These are phyloP conservation scores for Kalanchoe fedtschenkoi DNA, from an alignment of 164 flowering plant species.

Conservation along the genomic window DNA sequence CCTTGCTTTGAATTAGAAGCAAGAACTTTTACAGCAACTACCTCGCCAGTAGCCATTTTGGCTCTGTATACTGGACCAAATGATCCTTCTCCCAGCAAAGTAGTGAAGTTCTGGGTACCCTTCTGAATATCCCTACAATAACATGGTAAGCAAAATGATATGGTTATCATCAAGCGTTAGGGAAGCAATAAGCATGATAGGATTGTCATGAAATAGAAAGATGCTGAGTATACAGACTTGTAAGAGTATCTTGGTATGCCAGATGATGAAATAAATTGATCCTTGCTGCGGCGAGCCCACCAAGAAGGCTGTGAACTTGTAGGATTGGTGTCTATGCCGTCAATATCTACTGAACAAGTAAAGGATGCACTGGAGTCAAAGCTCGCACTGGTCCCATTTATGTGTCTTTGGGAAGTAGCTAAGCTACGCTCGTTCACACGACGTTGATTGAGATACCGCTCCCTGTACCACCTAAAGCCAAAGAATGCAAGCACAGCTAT, in stretches of 20 bases:
- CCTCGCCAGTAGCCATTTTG: slow-evolving; percentile 47
- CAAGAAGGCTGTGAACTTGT: slow-evolving; percentile 30
- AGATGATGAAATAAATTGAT: slow-evolving; percentile 46
- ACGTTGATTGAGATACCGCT: slow-evolving; percentile 26
- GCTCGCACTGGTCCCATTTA: slow-evolving; percentile 52
- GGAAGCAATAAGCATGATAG: not conserved
- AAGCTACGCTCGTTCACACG: slow-evolving; percentile 29
- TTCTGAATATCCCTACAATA: slow-evolving; percentile 80
- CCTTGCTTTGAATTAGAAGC: slow-evolving; percentile 82
- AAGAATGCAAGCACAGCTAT: slow-evolving; percentile 47
- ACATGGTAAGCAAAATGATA: not conserved
- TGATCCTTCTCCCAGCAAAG: slow-evolving; percentile 83
- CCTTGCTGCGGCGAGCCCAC: slow-evolving; percentile 60
- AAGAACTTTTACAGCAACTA: slow-evolving; percentile 74
- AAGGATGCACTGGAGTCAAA: slow-evolving; percentile 61
- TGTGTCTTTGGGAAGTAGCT: slow-evolving; percentile 56
- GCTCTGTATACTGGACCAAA: slow-evolving; percentile 98
- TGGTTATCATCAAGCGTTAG: not conserved
- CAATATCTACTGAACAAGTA: slow-evolving; percentile 28
- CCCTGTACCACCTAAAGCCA: slow-evolving; percentile 58
- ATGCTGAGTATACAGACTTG: slow-evolving; percentile 36
- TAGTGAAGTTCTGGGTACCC: slow-evolving; percentile 86
- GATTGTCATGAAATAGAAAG: not conserved
- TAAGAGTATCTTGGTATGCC: slow-evolving; percentile 73
- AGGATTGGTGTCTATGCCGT: slow-evolving; percentile 14